phyloP scores from a whole-genome alignment of 805 yeast genomes.

The Pichia thaimueangensis region DNA sequence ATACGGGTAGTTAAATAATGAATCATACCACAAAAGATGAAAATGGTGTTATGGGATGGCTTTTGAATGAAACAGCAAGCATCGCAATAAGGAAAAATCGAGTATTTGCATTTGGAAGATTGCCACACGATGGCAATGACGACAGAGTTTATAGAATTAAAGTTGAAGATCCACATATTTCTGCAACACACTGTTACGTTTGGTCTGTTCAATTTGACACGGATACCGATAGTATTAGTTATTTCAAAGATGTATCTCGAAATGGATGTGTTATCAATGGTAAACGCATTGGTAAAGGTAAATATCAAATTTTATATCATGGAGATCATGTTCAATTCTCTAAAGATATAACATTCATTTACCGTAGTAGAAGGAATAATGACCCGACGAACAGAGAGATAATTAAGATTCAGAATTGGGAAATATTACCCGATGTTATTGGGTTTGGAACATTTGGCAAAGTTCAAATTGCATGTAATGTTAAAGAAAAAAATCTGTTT shows the following conservation, averaged over 20 bases:
- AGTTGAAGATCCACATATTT: slow-evolving; percentile 28
- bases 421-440: slow-evolving; percentile 33
- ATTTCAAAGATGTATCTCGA: slow-evolving; percentile 43
- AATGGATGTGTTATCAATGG: slow-evolving; percentile 47
- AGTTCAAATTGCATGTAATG: slow-evolving; percentile 33
- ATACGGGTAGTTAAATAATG: too few relatives aligned
- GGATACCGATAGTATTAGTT: slow-evolving; percentile 38
- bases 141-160: slow-evolving; percentile 19
- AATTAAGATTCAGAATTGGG: slow-evolving; percentile 32
- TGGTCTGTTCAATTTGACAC: slow-evolving; percentile 40
- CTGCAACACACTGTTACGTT: slow-evolving; percentile 39
- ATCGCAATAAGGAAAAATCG: slow-evolving; percentile 25
- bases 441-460: slow-evolving; percentile 58
- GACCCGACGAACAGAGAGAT: slow-evolving; percentile 14
- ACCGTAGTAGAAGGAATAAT: too few relatives aligned
- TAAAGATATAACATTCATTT: slow-evolving; percentile 22
- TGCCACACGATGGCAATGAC: slow-evolving; percentile 10
- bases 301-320: slow-evolving; percentile 28
- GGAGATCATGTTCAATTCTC: slow-evolving; percentile 37
- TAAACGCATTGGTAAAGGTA: slow-evolving; percentile 21
- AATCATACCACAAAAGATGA: not conserved
- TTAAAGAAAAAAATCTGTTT: slow-evolving; percentile 19
- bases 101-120: slow-evolving; percentile 40
- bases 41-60: not conserved
- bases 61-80: not conserved